Base-by-base conservation (phyloP, 2,329 filamentous ascomycete species). In the Aspergillus pseudoterreus region DNA sequence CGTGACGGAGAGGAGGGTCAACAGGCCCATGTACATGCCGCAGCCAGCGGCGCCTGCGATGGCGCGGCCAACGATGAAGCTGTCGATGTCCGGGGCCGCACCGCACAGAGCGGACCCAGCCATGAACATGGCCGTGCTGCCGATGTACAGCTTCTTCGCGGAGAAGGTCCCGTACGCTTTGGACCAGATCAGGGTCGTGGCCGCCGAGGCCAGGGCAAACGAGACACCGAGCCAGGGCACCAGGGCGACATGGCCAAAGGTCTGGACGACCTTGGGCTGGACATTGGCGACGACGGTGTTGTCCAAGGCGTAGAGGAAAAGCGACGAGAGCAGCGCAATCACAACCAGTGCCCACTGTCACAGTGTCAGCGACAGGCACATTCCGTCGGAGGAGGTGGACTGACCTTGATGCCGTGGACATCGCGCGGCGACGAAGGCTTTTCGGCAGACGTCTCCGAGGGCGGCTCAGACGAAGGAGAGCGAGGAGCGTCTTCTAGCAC, bases 221-320 rank as follows among this genome's bases (percentile, higher is more conserved):
- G 79, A 76, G 24, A 80, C 81, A 12, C 78, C 81, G 64, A 73
- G 73, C 71, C 71, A 74, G 12, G 63, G 68, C 17, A 74, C 66
- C 39, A 72, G 64, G 19, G 55, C 57, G 15, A 72, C 63, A 22
- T 60, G 61, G 9, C 67, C 55, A 46, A 74, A 73, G n/a, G 69
- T 56, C 3, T 62, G 57, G 2, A 71, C 70, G 14, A 74, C 73
- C 6, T 49, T 47, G 1, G 70, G 71, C 12, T 74, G 66, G 6
- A 69, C 70, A 2, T 66, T 70, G 3, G 65, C 63, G 45, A 73
- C 59, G 10, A 72, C 72, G 2, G 68, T 67, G 9, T 30, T 38
- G 12, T 55, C 49, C 9, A 55, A 27, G 5, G 52, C 45, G 21
- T 49, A 42, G 1, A 55, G 32, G 9, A 53, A 49, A 4, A 46